Base-by-base conservation (phyloP, 805 yeast species). In the Candida koratica region DNA sequence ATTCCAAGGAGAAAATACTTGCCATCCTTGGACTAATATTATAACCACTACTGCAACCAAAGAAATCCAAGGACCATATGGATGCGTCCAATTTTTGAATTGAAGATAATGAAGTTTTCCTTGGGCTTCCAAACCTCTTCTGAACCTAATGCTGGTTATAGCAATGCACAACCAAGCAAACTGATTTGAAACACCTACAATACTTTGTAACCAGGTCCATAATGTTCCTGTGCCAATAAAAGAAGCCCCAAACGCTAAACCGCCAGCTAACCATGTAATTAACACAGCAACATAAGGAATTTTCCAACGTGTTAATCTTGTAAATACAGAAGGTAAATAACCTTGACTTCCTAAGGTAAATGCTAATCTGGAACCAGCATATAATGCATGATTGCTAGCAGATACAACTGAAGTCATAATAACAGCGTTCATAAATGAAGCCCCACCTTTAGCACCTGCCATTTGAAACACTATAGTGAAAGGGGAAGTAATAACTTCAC, bases 201-300 rank as follows among this genome's bases (percentile, higher is more conserved):
- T 61, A 38, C 67, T 58, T 55, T 71, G 77, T 38, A 73, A 53
- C 77, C 77, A 73, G 11, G 61, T 44, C 77, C 78, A 73, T 25
- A 73, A 55, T n/a, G 61, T 58, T 28, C 77, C 78, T 1, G 76
- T 70, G 15, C 75, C 74, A 38, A 72, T 64, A 45, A 72, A 73
- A 1, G 79, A 73, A 4, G 80, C 70, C 2, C 77, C 83, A 47
- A 78, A 78, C 50, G 80, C 75, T 30, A 76, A 56, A 0, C 79
- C 81, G 28, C 81, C 76, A 20, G 69, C 59, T 3, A 69, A 48
- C 73, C 78, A 74, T 17, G 82, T 76, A 19, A 65, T 48, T 2
- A 62, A 29, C 1, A 73, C 76, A 0, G 75, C 73, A 13, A 72
- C 71, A 43, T 69, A 71, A 12, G 79, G 79, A 12, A 67, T 62